A percentile compares a stretch with the other conserved stretches of the same genome.
These are phyloP conservation scores for Diaporthe sp. DNA, from an alignment of 2,329 filamentous ascomycete species.

Conservation along the genomic window DNA sequence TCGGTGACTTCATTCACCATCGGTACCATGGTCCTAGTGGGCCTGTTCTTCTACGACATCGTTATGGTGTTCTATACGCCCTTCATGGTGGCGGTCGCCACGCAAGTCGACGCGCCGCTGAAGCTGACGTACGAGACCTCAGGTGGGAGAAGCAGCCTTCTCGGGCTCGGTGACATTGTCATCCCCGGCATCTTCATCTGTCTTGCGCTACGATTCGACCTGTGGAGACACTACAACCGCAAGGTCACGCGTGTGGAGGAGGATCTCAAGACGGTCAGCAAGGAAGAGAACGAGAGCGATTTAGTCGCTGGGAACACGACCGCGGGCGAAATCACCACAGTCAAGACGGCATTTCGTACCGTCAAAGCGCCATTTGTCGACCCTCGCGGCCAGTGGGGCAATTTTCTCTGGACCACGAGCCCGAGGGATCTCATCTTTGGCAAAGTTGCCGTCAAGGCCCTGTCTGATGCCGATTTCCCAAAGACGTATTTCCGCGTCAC, in stretches of 20 bases:
- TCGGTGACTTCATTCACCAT: constrained; percentile 91
- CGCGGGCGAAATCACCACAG: constrained; percentile 51
- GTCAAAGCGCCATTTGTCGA: constrained; percentile 67
- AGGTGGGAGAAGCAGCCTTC: constrained; percentile 76
- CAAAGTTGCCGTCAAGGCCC: constrained; percentile 48
- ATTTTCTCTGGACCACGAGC: constrained; percentile 79
- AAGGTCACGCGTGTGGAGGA: constrained; percentile 67
- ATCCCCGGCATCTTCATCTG: constrained; percentile 92
- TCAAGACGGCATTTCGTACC: constrained; percentile 56
- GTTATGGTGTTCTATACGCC: constrained; percentile 92
- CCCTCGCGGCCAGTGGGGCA: constrained; percentile 83
- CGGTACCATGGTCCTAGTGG: constrained; percentile 80
- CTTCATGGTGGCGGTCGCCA: constrained; percentile 90
- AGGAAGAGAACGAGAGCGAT: constrained; percentile 37
- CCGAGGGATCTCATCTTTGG: constrained; percentile 44
- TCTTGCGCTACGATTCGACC: constrained; percentile 89
- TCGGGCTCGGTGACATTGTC: constrained; percentile 94
- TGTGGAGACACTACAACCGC: constrained; percentile 84
- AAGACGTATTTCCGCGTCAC: constrained; percentile 90
- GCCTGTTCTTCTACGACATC: constrained; percentile 95
- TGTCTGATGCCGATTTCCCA: constrained; percentile 69
- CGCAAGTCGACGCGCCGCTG: constrained; percentile 89
- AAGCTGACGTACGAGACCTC: constrained; percentile 84
- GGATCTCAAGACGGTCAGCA: constrained; percentile 47
- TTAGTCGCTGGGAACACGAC: constrained; percentile 46